Evolutionary conservation across 495 filamentous ascomycete species (phyloP).

Genomic region (Aspergillus sparsus): DNA sequence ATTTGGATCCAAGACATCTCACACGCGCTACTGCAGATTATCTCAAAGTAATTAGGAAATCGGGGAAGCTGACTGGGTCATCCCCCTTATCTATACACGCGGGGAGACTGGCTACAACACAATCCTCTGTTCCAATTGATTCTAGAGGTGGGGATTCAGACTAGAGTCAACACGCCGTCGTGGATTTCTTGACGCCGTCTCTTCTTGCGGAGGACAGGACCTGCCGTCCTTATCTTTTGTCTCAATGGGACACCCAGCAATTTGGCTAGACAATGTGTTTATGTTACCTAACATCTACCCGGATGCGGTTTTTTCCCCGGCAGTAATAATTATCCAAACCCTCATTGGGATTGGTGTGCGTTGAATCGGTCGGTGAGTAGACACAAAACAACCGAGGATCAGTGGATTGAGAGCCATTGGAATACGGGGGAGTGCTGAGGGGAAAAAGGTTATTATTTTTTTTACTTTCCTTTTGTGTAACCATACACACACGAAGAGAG

Average conservation of each 20-base stretch:
- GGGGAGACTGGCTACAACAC: background rate
- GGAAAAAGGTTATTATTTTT: too few relatives aligned
- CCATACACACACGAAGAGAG: background rate
- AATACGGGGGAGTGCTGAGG: too few relatives aligned
- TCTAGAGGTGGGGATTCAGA: background rate
- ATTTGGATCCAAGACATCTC: background rate
- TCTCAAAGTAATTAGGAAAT: background rate
- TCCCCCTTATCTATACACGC: background rate
- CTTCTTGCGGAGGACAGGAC: background rate
- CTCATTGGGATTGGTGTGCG: background rate
- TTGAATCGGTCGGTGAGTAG: background rate
- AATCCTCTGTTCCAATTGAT: background rate
- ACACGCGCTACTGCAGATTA: background rate
- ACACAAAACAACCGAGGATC: background rate
- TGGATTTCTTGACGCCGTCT: background rate
- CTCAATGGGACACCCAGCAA: background rate
- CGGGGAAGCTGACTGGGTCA: background rate
- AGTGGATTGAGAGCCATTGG: background rate
- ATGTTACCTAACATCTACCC: slow-evolving; percentile 29
- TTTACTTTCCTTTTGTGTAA: too few relatives aligned
- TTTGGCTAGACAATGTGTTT: slow-evolving; percentile 13
- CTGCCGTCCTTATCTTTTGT: slow-evolving; percentile 15
- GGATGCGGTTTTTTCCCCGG: slow-evolving; percentile 19
- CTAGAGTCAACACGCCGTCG: background rate
- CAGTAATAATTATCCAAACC: slow-evolving; percentile 4